phyloP scores from a whole-genome alignment of 2,329 filamentous ascomycete species.

The Macrophomina tecta region DNA sequence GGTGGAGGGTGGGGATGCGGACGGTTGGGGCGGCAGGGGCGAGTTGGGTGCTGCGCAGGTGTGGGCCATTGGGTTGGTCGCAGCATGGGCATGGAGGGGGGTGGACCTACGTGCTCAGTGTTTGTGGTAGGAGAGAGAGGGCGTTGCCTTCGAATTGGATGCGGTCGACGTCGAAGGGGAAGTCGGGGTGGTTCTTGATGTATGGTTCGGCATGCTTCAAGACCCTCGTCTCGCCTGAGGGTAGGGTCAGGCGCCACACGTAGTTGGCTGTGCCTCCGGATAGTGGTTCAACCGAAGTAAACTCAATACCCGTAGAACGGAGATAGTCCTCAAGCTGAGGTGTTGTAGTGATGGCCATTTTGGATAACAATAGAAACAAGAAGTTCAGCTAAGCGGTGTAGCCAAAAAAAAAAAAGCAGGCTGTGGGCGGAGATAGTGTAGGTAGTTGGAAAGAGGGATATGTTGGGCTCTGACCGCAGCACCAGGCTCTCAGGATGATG shows the following conservation, averaged over 20 bases:
- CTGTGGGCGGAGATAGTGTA: too few species aligned
- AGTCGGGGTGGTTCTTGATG: constrained; percentile 34
- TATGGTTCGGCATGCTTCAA: constrained; percentile 46
- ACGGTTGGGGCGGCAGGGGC: constrained; percentile 23
- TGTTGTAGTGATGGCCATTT: constrained; percentile 16
- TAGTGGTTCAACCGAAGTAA: constrained; percentile 33
- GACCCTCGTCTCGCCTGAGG: constrained; percentile 32
- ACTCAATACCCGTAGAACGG: neutral
- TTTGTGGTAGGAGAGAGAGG: neutral
- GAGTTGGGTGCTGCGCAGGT: constrained; percentile 30
- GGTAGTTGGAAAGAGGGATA: too few species aligned
- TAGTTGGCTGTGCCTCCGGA: constrained; percentile 45
- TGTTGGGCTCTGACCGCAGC: too few species aligned
- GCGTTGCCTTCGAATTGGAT: constrained; percentile 45
- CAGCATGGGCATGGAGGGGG: too few species aligned
- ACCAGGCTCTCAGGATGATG: too few species aligned
- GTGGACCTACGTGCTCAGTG: neutral
- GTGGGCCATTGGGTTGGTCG: neutral
- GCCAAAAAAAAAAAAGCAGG: too few species aligned
- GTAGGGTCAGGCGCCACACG: constrained; percentile 39
- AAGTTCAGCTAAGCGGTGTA: too few species aligned
- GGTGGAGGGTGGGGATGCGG: constrained; percentile 24
- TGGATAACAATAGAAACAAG: neutral
- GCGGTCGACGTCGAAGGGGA: constrained; percentile 37
- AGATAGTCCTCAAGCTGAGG: constrained; percentile 2